phyloP scores from a whole-genome alignment of 2,329 filamentous ascomycete species.

The Hypoxylon sp. region DNA sequence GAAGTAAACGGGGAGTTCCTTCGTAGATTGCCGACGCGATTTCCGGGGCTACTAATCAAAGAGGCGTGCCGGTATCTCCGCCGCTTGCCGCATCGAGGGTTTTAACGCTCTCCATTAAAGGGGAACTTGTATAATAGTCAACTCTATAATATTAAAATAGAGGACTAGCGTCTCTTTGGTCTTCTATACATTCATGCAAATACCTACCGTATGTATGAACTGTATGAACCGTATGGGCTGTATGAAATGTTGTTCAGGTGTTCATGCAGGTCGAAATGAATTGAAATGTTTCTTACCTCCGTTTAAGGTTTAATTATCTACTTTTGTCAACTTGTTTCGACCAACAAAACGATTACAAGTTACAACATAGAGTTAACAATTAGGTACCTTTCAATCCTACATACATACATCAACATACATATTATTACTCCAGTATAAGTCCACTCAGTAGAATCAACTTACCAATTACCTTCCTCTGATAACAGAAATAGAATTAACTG shows the following conservation, averaged over 20 bases:
- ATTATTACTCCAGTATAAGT: slow-evolving; percentile 1
- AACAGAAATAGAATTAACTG: slow-evolving; percentile 1
- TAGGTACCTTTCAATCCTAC: no score
- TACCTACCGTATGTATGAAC: no score
- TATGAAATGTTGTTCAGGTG: neutral
- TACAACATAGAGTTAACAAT: neutral
- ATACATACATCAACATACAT: neutral
- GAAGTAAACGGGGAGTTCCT: slow-evolving; percentile 27
- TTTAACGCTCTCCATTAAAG: slow-evolving; percentile 4
- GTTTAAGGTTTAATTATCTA: neutral
- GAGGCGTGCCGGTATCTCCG: slow-evolving; percentile 33
- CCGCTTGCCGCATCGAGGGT: slow-evolving; percentile 22
- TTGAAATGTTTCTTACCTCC: no score
- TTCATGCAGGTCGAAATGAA: neutral
- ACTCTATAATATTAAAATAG: slow-evolving; percentile 1
- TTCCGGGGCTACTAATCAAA: slow-evolving; percentile 30
- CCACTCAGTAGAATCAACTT: neutral
- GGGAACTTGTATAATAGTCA: neutral
- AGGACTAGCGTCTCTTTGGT: neutral
- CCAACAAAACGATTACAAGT: neutral
- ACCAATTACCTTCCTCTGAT: neutral
- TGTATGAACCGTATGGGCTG: no score
- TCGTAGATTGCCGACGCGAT: slow-evolving; percentile 35
- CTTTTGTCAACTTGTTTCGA: neutral
- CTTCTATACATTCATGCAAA: neutral